A percentile compares a stretch with the other conserved stretches of the same genome.
These are phyloP conservation scores for Amylocystis lapponica DNA, from an alignment of 768 basidiomycete genomes.

Conservation along the genomic window DNA sequence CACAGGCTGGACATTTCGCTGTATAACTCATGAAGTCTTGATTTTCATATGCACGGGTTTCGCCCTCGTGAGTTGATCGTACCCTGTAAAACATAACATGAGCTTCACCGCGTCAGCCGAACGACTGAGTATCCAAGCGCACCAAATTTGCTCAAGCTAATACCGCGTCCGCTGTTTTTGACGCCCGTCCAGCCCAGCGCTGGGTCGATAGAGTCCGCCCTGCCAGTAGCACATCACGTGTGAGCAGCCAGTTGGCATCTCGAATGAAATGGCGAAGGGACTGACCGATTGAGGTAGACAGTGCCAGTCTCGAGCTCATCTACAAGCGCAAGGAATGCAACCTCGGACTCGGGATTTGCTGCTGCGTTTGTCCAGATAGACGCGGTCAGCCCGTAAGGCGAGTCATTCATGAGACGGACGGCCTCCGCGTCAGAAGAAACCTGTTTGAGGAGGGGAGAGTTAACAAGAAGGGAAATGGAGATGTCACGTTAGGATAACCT, in stretches of 20 bases:
- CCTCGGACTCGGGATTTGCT: slow-evolving; percentile 52
- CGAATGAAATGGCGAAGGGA: background rate
- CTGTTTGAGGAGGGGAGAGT: slow-evolving; percentile 31
- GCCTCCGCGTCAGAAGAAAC: slow-evolving; percentile 86
- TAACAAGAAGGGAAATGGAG: background rate
- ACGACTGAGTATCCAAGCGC: slow-evolving; percentile 16
- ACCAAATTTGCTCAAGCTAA: slow-evolving; percentile 91
- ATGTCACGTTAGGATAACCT: slow-evolving; percentile 60
- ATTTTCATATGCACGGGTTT: slow-evolving; percentile 85
- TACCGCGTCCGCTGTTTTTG: slow-evolving; percentile 87
- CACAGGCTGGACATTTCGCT: too few species aligned
- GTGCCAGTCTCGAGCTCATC: slow-evolving; percentile 84
- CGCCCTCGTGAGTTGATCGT: slow-evolving; percentile 77
- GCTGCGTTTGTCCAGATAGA: slow-evolving; percentile 87
- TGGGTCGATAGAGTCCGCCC: slow-evolving; percentile 89
- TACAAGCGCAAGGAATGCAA: slow-evolving; percentile 60
- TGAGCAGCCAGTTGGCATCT: background rate
- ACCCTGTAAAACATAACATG: slow-evolving; percentile 44
- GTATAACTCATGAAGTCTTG: too few species aligned
- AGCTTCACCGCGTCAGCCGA: background rate
- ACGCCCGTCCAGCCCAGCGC: slow-evolving; percentile 93
- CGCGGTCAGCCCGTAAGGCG: slow-evolving; percentile 89
- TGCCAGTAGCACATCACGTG: slow-evolving; percentile 24
- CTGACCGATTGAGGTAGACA: slow-evolving; percentile 88
- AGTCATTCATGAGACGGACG: slow-evolving; percentile 90